Base-by-base conservation (phyloP, 208 protist genomes). In the Trichomonas vaginalis region DNA sequence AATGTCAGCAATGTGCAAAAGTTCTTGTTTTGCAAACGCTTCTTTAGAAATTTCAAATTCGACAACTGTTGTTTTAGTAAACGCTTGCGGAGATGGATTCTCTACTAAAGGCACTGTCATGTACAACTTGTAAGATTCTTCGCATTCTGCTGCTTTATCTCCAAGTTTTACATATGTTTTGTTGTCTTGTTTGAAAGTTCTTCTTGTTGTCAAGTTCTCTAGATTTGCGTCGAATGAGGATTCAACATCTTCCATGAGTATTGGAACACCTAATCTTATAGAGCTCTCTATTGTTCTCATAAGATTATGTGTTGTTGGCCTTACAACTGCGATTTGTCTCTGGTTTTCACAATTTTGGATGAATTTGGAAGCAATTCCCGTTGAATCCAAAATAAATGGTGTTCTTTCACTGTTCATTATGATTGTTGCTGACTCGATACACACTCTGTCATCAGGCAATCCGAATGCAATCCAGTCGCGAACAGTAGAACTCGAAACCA, bases 401-500 rank as follows among this genome's bases (percentile, higher is more conserved):
- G 96, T 97, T 45, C 96, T 95, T 51, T 96, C 95, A 17, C 47
- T 32, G 10, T 96, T 48, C 15, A 62, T 96, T 47, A 96, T 95
- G 80, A 97, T 97, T 27, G 97, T 99, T 82, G 98, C 98, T 96
- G 99, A 99, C 96, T 99, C 98, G 0, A 98, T 98, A 35, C 98
- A 99, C 79, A 98, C 98, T 83, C 98, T 97, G 96, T 99, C 98
- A 37, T 97, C 98, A 61, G 99, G 99, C 45, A 99, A 97, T 0
- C 98, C 98, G 96, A 98, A 98, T 47, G 99, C 98, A 95, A 98
- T 98, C 99, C 99, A 99, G 82, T 98, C 98, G 27, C 98, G 98
- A 37, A 98, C 98, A 96, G 98, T 97, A 46, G 99, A 97, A 21
- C 98, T 98, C 96, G 99, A 98, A 61, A 97, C 98, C 4, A 99